Evolutionary conservation across 2,329 filamentous ascomycete species (phyloP).

Genomic region (Fusarium lyarnte): DNA sequence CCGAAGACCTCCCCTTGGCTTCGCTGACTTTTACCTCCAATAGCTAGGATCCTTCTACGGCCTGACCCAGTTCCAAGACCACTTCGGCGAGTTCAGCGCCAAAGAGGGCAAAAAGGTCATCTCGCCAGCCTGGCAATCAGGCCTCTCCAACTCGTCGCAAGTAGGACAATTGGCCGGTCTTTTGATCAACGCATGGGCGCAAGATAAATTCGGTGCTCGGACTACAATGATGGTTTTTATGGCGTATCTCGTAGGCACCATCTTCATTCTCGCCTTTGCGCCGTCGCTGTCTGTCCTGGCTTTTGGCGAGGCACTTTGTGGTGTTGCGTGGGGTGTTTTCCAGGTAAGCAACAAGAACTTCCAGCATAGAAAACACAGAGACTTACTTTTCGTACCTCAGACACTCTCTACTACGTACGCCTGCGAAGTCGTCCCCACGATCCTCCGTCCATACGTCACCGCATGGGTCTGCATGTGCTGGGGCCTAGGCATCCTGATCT

Average conservation of each 20-base stretch:
- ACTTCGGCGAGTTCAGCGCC: conserved; percentile 14
- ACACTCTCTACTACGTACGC: conserved; percentile 57
- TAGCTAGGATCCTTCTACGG: conserved; percentile 25
- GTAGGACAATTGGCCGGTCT: conserved; percentile 58
- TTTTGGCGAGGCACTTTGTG: conserved; percentile 47
- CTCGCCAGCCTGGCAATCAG: conserved; percentile 57
- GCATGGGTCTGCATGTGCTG: conserved; percentile 57
- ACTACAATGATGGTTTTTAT: conserved; percentile 35
- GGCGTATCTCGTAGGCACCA: conserved; percentile 15
- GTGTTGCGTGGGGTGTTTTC: conserved; percentile 50
- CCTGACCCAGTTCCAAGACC: conserved; percentile 21
- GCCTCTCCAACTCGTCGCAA: conserved; percentile 53
- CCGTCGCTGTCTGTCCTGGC: conserved; percentile 48
- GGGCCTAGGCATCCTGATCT: conserved; percentile 55
- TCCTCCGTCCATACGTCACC: conserved; percentile 53
- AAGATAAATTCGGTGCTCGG: conserved; percentile 49
- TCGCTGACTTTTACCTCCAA: background rate
- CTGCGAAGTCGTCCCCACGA: conserved; percentile 49
- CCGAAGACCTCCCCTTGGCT: too few relatives aligned
- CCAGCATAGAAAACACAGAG: too few relatives aligned
- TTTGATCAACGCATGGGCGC: conserved; percentile 52
- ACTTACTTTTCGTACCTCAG: too few relatives aligned
- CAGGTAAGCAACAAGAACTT: too few relatives aligned
- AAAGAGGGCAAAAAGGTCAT: conserved; percentile 49
- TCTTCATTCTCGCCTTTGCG: conserved; percentile 44